Base-by-base conservation (phyloP, 75 land plant species). In the Gnetum montanum region DNA sequence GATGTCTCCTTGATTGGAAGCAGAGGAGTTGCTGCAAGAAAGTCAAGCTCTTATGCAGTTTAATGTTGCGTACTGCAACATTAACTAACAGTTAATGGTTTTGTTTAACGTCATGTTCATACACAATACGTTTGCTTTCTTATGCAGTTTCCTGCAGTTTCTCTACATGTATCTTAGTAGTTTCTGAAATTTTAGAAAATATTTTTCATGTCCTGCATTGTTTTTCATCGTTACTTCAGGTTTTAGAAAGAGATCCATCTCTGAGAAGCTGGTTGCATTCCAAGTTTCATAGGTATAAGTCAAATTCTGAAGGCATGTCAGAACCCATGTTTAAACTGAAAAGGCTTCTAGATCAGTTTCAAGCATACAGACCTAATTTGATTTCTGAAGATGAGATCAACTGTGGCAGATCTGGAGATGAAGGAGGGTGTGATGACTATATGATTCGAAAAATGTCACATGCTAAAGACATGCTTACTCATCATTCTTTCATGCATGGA, bases 241-340 rank as follows among this genome's bases (percentile, higher is more conserved):
- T 80, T n/a, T 55, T 86, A 24, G 67, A 49, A 4, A 65, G 67
- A 60, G 73, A 83, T 68, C 80, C 79, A 26, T 71, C 79, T 34
- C 55, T 94, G 61, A 75, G 57, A 58, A 66, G 63, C 36, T 94
- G 91, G 96, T 58, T 90, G 18, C 58, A 75, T 23, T 72, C 78
- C 25, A 70, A 61, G 43, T 81, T 82, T 38, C 84, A 74, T 58
- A 80, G 64, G 28, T 70, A 65, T 57, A 58, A 60, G 31, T 71
- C 79, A 10, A 34, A 62, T 47, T 44, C 76, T 59, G 67, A 70
- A 36, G 46, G 43, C 44, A 55, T 69, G 12, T 59, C 76, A 34
- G 80, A 82, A 51, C 35, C 79, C 26, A 60, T 66, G 46, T 60
- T 73, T 63, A 59, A 46, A 43, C 43, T 94, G 1, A 65, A 64